phyloP scores from a whole-genome alignment of 1,139 yeast genomes.

The Suhomyces atakaporum region DNA sequence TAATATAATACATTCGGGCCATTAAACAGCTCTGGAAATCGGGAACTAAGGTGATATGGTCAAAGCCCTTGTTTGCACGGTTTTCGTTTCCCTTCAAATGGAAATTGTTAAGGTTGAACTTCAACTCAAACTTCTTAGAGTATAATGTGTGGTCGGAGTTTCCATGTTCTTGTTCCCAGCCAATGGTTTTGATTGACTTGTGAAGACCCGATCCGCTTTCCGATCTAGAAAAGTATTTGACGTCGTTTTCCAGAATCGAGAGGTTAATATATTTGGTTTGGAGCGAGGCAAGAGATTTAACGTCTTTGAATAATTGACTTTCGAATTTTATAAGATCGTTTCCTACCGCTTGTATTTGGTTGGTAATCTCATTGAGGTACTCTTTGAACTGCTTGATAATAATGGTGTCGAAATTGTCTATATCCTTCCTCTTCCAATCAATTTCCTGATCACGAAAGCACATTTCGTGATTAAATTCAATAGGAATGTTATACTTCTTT shows the following conservation, averaged over 20 bases:
- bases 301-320: constrained; percentile 37
- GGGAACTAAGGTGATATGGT: constrained; percentile 49
- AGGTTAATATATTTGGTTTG: constrained; percentile 35
- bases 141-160: constrained; percentile 19
- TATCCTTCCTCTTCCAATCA: constrained; percentile 25
- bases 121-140: constrained; percentile 31
- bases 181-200: constrained; percentile 23
- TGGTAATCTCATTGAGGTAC: constrained; percentile 30
- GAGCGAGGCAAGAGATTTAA: constrained; percentile 39
- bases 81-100: constrained; percentile 28
- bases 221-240: constrained; percentile 18
- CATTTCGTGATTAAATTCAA: constrained; percentile 45
- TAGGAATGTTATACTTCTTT: constrained; percentile 34
- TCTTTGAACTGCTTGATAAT: constrained; percentile 35
- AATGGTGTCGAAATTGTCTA: constrained; percentile 33
- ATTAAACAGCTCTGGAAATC: constrained; percentile 58
- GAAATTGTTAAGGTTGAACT: constrained; percentile 29
- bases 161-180: constrained; percentile 26
- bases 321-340: constrained; percentile 40
- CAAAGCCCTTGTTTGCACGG: constrained; percentile 28
- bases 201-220: constrained; percentile 24
- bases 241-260: constrained; percentile 20
- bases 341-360: constrained; percentile 37
- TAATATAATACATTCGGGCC: constrained; percentile 51
- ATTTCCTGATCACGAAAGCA: constrained; percentile 30